phyloP scores from a whole-genome alignment of 768 basidiomycete genomes.

The Leccinum disarticulatum region DNA sequence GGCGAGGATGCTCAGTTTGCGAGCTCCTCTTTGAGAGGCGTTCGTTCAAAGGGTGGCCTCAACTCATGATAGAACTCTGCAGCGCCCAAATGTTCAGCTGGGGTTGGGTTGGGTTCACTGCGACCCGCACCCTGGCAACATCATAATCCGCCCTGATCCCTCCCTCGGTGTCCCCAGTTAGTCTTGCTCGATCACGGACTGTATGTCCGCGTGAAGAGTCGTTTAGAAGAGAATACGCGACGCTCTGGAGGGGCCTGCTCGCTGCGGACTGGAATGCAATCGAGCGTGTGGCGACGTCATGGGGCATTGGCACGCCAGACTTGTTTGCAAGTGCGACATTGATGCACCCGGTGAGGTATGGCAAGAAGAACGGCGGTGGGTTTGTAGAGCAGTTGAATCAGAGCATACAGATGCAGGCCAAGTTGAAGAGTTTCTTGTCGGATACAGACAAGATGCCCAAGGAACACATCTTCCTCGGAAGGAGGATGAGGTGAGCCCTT shows the following conservation, averaged over 20 bases:
- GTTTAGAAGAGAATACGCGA: slow-evolving; percentile 76
- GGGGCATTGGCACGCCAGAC: slow-evolving; percentile 74
- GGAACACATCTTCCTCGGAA: slow-evolving; percentile 68
- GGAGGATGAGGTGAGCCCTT: slow-evolving; percentile 63
- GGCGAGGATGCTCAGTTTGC: slow-evolving; percentile 36
- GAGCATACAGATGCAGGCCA: slow-evolving; percentile 66
- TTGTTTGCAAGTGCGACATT: slow-evolving; percentile 46
- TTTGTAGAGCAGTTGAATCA: too few species aligned
- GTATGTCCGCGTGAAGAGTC: slow-evolving; percentile 70
- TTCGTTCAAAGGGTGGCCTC: slow-evolving; percentile 55
- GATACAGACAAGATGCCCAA: slow-evolving; percentile 86
- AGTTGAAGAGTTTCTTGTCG: slow-evolving; percentile 59
- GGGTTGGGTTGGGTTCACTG: slow-evolving; percentile 90
- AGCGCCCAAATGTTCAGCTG: slow-evolving; percentile 89
- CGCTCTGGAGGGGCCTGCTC: slow-evolving; percentile 72
- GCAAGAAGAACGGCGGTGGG: too few species aligned
- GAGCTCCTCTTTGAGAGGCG: neutral
- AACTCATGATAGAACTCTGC: slow-evolving; percentile 78
- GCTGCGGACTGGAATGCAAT: slow-evolving; percentile 54
- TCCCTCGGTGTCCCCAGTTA: slow-evolving; percentile 48
- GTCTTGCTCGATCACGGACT: slow-evolving; percentile 93
- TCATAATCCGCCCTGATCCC: slow-evolving; percentile 59
- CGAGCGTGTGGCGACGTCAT: slow-evolving; percentile 49
- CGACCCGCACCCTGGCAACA: slow-evolving; percentile 75
- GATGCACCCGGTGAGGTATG: too few species aligned